Conservation (phyloP, 2,329 filamentous ascomycete genomes). For the Xylaria multiplex region DNA sequence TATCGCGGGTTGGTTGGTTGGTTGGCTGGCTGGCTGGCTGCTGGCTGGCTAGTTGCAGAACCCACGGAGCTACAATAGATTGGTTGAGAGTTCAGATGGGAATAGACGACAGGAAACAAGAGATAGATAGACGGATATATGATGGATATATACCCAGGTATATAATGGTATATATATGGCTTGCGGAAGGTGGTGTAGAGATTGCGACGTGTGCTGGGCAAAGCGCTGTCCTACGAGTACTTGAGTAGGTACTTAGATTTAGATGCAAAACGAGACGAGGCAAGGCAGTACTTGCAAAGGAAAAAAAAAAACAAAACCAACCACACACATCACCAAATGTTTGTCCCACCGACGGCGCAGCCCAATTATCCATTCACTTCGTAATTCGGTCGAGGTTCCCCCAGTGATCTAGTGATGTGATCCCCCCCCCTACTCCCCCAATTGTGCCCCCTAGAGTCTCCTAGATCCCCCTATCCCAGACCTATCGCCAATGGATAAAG, state of each 20-base stretch:
- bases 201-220: not conserved
- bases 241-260: not conserved
- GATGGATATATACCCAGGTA: too few species aligned
- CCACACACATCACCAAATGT: slow-evolving; percentile 17
- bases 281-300: slow-evolving; percentile 20
- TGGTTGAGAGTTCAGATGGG: not conserved
- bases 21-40: too few species aligned
- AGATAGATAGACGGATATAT: not conserved
- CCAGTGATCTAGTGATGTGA: not conserved
- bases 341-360: slow-evolving; percentile 30
- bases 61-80: not conserved
- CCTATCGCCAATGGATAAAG: slow-evolving; percentile 13
- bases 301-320: slow-evolving; percentile 25
- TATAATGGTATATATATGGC: not conserved
- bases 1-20: not conserved
- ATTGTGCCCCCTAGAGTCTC: not conserved
- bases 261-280: slow-evolving; percentile 12
- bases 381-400: slow-evolving; percentile 27
- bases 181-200: not conserved
- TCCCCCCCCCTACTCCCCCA: not conserved
- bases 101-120: slow-evolving; percentile 1
- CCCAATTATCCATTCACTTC: slow-evolving; percentile 23
- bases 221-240: not conserved
- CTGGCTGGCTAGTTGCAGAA: not conserved
- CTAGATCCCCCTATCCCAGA: not conserved